Evolutionary conservation across 192 early-diverging fungal genomes (phyloP), one percentile per base, ranked within the genome.

Genomic region (Funneliformis geosporum): DNA sequence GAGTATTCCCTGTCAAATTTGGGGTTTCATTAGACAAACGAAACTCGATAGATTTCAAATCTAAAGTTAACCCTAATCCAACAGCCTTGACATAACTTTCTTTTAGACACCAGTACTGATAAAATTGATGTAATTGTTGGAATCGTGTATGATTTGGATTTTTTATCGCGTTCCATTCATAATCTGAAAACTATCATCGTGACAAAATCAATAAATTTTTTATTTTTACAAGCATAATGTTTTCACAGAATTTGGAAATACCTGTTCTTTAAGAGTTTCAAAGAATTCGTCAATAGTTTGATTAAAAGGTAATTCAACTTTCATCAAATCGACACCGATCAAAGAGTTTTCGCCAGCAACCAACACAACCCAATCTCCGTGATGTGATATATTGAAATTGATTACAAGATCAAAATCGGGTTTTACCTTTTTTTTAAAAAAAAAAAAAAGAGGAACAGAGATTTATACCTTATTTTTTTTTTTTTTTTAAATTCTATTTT

Each of bases 281-380:
- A 82, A 83, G 73, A 87, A 88, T n/a, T 81, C 44, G 2, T 83
- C 64, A 66, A 86, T 69, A 21, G 75, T 74, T 44, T 83, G 78
- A 69, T 70, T 77, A 12, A 79, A 46, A 25, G 86, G 86, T 28
- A 80, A 69, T 72, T 89, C 80, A 42, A 86, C 80, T 65, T 83
- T 84, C 75, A 85, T 85, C 38, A 90, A 85, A 80, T 90, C 89
- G 4, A 90, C 82, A 18, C 89, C 89, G 14, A 86, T 73, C 9
- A 47, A 70, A 50, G 79, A 43, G 73, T 74, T 47, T 33, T 47
- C 74, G 79, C 77, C 65, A 14, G 87, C 86, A 42, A 83, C 87
- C 8, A 88, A 76, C n/a, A 89, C 85, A 43, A 89, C 88, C 87
- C 87, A 90, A 74, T 88, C 86, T 5, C 88, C 89, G 79, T 90